These are phyloP conservation scores for Ascochyta rabiei DNA, from an alignment of 2,329 filamentous ascomycete species.

Conservation along the genomic window DNA sequence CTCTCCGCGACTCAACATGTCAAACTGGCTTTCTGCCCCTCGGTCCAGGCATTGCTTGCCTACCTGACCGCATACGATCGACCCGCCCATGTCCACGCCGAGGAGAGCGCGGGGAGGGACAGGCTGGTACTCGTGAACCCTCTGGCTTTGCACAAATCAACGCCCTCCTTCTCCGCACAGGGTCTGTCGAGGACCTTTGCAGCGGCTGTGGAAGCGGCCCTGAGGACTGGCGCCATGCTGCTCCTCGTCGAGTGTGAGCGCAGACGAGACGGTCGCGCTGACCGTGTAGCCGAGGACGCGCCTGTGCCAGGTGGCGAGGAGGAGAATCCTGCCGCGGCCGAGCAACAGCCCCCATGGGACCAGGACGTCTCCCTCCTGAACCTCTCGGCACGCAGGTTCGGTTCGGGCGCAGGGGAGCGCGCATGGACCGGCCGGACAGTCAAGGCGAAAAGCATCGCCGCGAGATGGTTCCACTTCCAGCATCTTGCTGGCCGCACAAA, in stretches of 20 bases:
- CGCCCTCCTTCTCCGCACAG: constrained; percentile 77
- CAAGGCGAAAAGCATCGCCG: constrained; percentile 50
- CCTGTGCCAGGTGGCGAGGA: constrained; percentile 30
- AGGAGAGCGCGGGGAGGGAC: constrained; percentile 14
- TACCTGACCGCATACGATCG: constrained; percentile 64
- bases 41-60: constrained; percentile 77
- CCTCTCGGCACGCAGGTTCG: constrained; percentile 51
- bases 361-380: constrained; percentile 56
- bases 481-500: constrained; percentile 15
- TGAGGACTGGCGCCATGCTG: constrained; percentile 42
- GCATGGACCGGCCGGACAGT: constrained; percentile 58
- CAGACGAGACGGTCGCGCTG: constrained; percentile 41
- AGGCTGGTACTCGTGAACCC: constrained; percentile 69
- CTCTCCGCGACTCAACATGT: constrained; percentile 72
- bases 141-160: constrained; percentile 68
- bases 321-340: background rate
- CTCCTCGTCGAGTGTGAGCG: constrained; percentile 51
- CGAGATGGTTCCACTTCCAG: constrained; percentile 52
- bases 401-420: constrained; percentile 41
- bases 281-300: constrained; percentile 59
- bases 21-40: constrained; percentile 73
- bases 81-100: constrained; percentile 12
- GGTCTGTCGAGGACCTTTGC: constrained; percentile 70
- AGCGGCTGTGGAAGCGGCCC: constrained; percentile 66
- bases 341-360: constrained; percentile 49